Percentiles rank a stretch among this genome's conserved stretches.
phyloP scores from a whole-genome alignment of 1,139 yeast genomes.

The Hansenula anomala region DNA sequence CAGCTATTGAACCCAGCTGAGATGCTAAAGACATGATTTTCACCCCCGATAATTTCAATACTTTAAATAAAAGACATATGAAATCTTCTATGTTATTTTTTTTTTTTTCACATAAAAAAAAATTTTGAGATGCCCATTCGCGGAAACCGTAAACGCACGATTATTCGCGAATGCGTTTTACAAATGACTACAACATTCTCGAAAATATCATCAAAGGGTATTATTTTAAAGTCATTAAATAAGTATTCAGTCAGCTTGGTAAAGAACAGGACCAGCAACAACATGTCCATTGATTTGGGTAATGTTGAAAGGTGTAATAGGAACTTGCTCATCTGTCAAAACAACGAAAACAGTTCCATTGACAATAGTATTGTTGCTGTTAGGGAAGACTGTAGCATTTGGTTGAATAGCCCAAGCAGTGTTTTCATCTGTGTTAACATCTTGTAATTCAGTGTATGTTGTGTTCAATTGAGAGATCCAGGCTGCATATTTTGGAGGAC shows the following conservation, averaged over 20 bases:
- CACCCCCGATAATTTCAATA: no score
- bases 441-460: neutral
- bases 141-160: neutral
- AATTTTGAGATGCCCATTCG: constrained; percentile 9
- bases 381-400: neutral
- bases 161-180: no score
- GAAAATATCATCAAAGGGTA: no score
- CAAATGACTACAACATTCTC: neutral
- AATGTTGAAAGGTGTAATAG: neutral
- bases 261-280: neutral
- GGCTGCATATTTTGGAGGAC: neutral
- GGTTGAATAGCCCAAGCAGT: neutral
- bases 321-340: neutral
- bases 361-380: neutral
- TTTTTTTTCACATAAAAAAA: constrained; percentile 3
- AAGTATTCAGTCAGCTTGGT: neutral
- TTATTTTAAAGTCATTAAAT: no score
- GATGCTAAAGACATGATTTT: constrained; percentile 47
- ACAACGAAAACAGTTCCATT: neutral
- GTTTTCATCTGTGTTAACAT: neutral
- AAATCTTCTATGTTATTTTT: neutral
- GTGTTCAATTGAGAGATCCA: neutral
- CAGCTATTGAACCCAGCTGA: constrained; percentile 73
- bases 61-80: no score
- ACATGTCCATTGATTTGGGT: neutral